Evolutionary conservation across 2,329 filamentous ascomycete genomes (phyloP), one percentile per base, ranked within the genome.

Genomic region (Aspergillus fischeri): DNA sequence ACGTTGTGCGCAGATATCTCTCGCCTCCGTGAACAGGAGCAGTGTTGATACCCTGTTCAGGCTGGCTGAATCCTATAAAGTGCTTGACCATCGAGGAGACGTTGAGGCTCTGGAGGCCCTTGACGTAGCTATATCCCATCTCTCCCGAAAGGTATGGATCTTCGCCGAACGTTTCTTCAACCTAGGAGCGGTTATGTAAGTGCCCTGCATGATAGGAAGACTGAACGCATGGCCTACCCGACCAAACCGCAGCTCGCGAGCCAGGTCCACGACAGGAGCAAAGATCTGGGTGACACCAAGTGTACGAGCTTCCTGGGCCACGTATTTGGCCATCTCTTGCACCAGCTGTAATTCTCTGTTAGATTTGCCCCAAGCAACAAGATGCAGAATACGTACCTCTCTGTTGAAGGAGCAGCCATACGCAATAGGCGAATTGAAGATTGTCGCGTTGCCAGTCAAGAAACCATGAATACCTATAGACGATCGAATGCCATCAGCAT

Each of bases 371-470:
- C 25, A 32, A 14, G 14, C 2, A 2, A 11, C 14, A 11, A 25
- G 4, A 9, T 14, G 14, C 3, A 44, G 10, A 38, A 29, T 11
- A 25, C 63, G 55, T 62, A 75, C 73, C 41, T 80, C 78, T 0
- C 82, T 81, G 67, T 91, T 89, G 76, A 86, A 91, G 0, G 87
- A 87, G 66, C 86, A 90, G 17, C 84, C 88, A 53, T 88, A 83
- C 7, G 78, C 88, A 63, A 91, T 90, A 0, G 89, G 88, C 1
- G 86, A 89, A 73, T 91, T 91, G 77, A 91, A 92, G 58, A 91
- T 89, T 1, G 89, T 91, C 2, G 87, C 88, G 69, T 91, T 91
- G 9, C 83, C 82, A 47, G 87, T 82, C 32, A 90, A 76, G 62
- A 91, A 86, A 1, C 88, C 89, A 65, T 91, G 88, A 48, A 91